phyloP scores from a whole-genome alignment of 2,329 filamentous ascomycete genomes.

The Phaeophleospora eucalypticola region DNA sequence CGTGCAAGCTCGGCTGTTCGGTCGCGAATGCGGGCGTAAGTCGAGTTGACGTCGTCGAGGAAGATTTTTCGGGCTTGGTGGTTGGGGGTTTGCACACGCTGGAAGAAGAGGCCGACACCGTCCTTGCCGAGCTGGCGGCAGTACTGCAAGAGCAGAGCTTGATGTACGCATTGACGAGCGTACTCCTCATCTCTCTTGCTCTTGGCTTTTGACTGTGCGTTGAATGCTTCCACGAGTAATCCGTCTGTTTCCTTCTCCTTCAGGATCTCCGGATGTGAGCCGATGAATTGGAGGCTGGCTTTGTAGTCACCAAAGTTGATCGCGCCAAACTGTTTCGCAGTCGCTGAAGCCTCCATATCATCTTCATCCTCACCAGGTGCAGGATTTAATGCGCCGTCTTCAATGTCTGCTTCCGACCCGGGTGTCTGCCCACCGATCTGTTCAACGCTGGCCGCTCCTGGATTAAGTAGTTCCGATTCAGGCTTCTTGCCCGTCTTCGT shows the following conservation, averaged over 20 bases:
- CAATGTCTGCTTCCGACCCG: conserved; percentile 59
- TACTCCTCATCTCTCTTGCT: conserved; percentile 49
- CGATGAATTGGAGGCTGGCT: conserved; percentile 70
- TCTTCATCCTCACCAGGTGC: conserved; percentile 55
- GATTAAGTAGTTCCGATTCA: conserved; percentile 29
- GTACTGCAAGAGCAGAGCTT: conserved; percentile 88
- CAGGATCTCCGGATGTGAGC: conserved; percentile 71
- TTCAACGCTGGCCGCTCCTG: conserved; percentile 51
- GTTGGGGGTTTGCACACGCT: conserved; percentile 81
- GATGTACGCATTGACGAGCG: conserved; percentile 83
- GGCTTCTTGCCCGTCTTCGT: conserved; percentile 34
- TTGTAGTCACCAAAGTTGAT: conserved; percentile 74
- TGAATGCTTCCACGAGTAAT: conserved; percentile 85
- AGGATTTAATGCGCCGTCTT: conserved; percentile 45
- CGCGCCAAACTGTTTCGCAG: conserved; percentile 75
- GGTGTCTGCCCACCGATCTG: conserved; percentile 34
- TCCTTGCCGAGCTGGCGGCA: conserved; percentile 85
- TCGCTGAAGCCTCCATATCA: conserved; percentile 68
- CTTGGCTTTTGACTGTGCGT: conserved; percentile 72
- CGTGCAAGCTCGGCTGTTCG: conserved; percentile 70
- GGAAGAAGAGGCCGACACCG: conserved; percentile 90
- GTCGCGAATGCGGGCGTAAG: conserved; percentile 75
- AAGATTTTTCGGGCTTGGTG: conserved; percentile 92
- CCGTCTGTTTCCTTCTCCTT: conserved; percentile 86
- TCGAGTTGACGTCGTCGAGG: conserved; percentile 85